A percentile compares a stretch with the other conserved stretches of the same genome.
phyloP scores from a whole-genome alignment of 495 filamentous ascomycete genomes.

The Penicillium chermesinum region DNA sequence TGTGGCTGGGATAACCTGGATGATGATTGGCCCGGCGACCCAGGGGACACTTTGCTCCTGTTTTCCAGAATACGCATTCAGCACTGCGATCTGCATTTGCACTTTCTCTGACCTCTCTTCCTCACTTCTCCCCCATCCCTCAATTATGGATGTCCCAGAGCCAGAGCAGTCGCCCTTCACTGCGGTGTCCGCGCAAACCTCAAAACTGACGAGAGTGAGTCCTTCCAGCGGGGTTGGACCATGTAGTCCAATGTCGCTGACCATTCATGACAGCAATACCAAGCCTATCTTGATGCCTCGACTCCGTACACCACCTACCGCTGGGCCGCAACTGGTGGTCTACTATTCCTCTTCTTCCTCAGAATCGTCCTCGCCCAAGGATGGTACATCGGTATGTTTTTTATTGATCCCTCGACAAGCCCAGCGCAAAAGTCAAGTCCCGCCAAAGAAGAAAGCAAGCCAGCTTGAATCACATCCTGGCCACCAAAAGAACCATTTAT shows the following conservation, averaged over 20 bases:
- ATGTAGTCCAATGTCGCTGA: not conserved
- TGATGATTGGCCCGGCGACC: constrained; percentile 19
- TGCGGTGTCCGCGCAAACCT: constrained; percentile 79
- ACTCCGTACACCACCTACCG: constrained; percentile 83
- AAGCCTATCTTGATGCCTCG: constrained; percentile 87
- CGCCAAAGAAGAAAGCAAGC: not conserved
- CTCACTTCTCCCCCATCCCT: constrained; percentile 10
- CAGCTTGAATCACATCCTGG: not conserved
- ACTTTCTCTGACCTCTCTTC: constrained; percentile 3
- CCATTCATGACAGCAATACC: constrained; percentile 66
- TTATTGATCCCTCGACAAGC: not conserved
- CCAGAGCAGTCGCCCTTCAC: constrained; percentile 79
- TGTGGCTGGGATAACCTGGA: constrained; percentile 11
- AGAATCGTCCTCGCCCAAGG: constrained; percentile 88
- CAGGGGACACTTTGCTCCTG: constrained; percentile 42
- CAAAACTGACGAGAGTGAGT: constrained; percentile 62
- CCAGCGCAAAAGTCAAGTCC: not conserved
- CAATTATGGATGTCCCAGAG: constrained; percentile 69
- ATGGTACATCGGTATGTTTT: constrained; percentile 89
- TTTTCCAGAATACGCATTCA: constrained; percentile 28
- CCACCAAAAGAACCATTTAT: not conserved
- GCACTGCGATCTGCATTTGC: constrained; percentile 16
- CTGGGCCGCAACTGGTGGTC: constrained; percentile 74
- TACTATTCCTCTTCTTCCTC: constrained; percentile 76
- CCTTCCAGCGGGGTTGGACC: constrained; percentile 10